phyloP scores from a whole-genome alignment of 768 basidiomycete genomes.

The Suillus alpinus region DNA sequence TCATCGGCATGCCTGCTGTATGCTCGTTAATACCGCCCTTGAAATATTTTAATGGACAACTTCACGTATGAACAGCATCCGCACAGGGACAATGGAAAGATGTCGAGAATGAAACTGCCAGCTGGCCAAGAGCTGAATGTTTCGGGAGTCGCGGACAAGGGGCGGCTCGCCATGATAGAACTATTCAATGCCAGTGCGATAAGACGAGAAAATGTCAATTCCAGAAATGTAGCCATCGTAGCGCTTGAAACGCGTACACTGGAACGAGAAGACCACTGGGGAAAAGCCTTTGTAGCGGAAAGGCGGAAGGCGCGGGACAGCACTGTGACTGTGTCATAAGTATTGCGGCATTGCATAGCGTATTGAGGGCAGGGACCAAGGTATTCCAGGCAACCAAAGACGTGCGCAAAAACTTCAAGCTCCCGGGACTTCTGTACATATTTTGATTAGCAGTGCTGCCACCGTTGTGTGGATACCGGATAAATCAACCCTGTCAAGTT shows the following conservation, averaged over 20 bases:
- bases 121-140: neutral
- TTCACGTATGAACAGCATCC: slow-evolving; percentile 41
- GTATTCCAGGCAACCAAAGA: neutral
- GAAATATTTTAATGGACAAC: slow-evolving; percentile 2
- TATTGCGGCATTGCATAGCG: neutral
- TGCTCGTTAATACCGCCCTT: neutral
- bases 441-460: neutral
- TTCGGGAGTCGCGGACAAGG: neutral
- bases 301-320: neutral
- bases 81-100: slow-evolving; percentile 72
- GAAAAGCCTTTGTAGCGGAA: too few species aligned
- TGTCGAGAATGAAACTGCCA: slow-evolving; percentile 10
- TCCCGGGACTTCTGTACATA: neutral
- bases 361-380: neutral
- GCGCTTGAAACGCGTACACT: neutral
- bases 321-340: neutral
- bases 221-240: neutral
- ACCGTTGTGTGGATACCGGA: neutral
- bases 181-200: neutral
- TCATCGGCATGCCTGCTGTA: slow-evolving; percentile 24
- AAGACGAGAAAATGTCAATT: neutral
- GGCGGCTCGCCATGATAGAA: neutral
- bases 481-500: neutral
- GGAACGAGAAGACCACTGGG: neutral
- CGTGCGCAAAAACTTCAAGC: neutral